phyloP scores from a whole-genome alignment of 352 stramenopile species.

The Pythium brassicae region DNA sequence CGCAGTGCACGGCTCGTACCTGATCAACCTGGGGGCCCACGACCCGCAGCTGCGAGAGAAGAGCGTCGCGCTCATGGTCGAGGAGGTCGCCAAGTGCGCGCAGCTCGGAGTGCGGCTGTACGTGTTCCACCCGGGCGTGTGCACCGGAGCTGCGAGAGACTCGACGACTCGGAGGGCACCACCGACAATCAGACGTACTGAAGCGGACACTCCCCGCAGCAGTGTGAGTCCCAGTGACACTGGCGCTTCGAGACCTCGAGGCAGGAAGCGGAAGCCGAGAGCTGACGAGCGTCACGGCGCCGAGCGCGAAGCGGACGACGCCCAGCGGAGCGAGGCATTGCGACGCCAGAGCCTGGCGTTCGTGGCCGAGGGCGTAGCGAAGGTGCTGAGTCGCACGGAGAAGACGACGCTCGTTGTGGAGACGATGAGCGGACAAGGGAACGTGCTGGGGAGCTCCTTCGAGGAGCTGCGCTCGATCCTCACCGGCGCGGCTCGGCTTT shows the following conservation, averaged over 20 bases:
- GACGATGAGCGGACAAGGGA: slow-evolving; percentile 44
- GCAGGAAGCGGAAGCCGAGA: slow-evolving; percentile 11
- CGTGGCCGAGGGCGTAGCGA: slow-evolving; percentile 26
- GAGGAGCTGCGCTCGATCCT: slow-evolving; percentile 31
- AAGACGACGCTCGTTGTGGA: slow-evolving; percentile 32
- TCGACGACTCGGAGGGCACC: too few species aligned
- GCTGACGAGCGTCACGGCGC: neutral
- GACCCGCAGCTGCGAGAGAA: slow-evolving; percentile 24
- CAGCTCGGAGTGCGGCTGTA: slow-evolving; percentile 33
- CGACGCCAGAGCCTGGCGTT: slow-evolving; percentile 18
- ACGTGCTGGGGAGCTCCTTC: slow-evolving; percentile 29
- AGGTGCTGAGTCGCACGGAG: slow-evolving; percentile 22
- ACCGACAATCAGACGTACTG: too few species aligned
- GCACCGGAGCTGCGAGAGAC: slow-evolving; percentile 13
- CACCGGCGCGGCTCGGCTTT: slow-evolving; percentile 9
- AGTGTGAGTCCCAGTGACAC: too few species aligned
- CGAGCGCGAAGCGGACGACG: slow-evolving; percentile 6
- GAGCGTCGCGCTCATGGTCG: slow-evolving; percentile 33
- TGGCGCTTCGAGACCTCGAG: too few species aligned
- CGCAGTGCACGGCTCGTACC: slow-evolving; percentile 40
- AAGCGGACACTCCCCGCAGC: too few species aligned
- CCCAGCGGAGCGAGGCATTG: too few species aligned
- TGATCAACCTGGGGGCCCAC: slow-evolving; percentile 38
- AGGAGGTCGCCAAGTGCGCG: slow-evolving; percentile 35
- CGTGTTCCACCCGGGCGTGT: slow-evolving; percentile 42